These are phyloP conservation scores for Umbelopsis sp. DNA, from an alignment of 192 early-diverging fungal species.

Conservation along the genomic window DNA sequence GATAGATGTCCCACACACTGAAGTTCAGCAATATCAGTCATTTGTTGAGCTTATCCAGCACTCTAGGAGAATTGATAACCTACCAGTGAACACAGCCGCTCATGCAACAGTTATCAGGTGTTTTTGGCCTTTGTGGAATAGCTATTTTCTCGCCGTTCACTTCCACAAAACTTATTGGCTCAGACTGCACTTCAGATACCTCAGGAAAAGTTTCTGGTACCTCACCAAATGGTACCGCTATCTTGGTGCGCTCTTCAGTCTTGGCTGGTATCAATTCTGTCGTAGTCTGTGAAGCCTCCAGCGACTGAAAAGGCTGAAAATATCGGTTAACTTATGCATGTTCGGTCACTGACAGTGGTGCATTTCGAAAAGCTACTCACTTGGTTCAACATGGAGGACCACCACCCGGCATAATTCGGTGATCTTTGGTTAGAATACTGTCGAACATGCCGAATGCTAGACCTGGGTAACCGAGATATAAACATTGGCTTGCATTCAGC, in stretches of 20 bases:
- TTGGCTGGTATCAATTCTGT: background rate
- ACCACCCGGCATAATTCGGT: conserved; percentile 30
- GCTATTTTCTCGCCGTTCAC: background rate
- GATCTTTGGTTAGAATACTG: background rate
- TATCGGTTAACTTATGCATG: background rate
- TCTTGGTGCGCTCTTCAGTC: background rate
- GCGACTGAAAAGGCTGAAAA: background rate
- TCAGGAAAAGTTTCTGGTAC: conserved; percentile 10
- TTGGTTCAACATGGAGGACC: conserved; percentile 22
- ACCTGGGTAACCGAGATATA: background rate
- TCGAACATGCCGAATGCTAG: background rate
- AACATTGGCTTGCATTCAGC: conserved; percentile 10
- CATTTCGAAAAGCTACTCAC: background rate
- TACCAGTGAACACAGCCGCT: conserved; percentile 38
- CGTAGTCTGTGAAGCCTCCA: background rate
- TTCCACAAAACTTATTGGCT: background rate
- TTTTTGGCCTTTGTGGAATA: conserved; percentile 6
- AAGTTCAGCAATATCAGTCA: background rate
- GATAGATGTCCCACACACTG: conserved; percentile 36
- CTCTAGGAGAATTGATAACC: background rate
- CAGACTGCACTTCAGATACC: background rate
- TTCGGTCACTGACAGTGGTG: background rate
- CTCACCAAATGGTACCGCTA: conserved; percentile 12
- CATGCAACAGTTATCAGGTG: conserved; percentile 29
- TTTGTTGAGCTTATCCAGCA: background rate